Conservation (phyloP, 202 grass and related monocot genomes). For the Cymbopogon flexuosus region DNA sequence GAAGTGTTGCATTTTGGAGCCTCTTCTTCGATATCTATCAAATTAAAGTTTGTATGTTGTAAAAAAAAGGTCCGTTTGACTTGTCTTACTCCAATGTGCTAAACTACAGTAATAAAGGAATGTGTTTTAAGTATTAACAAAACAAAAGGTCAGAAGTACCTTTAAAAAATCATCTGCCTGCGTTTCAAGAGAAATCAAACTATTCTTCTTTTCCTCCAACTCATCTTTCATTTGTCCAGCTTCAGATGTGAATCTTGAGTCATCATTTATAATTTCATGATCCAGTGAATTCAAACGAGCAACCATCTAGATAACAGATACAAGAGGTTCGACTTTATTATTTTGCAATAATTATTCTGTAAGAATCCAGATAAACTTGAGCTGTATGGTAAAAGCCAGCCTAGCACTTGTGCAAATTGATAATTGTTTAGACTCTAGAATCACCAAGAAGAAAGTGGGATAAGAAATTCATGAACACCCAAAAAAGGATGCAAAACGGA, state of each 20-base stretch:
- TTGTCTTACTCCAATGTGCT: not conserved
- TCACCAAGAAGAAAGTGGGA: not conserved
- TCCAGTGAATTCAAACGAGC: not conserved
- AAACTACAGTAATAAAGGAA: not conserved
- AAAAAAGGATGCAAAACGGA: too few species aligned
- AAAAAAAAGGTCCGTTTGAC: not conserved
- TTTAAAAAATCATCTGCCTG: constrained; percentile 47
- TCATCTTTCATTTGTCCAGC: constrained; percentile 44
- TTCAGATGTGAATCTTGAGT: constrained; percentile 47
- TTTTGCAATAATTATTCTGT: not conserved
- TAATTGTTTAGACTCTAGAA: not conserved
- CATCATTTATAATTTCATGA: constrained; percentile 19
- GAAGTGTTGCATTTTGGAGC: constrained; percentile 28
- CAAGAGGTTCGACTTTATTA: not conserved
- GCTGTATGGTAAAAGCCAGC: not conserved
- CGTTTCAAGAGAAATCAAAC: constrained; percentile 37
- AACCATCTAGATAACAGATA: constrained; percentile 34
- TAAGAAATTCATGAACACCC: too few species aligned
- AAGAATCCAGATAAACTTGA: not conserved
- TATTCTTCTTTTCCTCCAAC: constrained; percentile 40
- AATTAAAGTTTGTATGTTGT: not conserved
- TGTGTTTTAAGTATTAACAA: not conserved
- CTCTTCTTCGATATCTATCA: constrained; percentile 51
- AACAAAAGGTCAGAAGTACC: constrained; percentile 38
- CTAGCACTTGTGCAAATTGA: not conserved